Percentiles rank a stretch among this genome's conserved stretches.
These are phyloP conservation scores for Acacia pycnantha DNA, from an alignment of 331 rosid genomes.

Conservation along the genomic window DNA sequence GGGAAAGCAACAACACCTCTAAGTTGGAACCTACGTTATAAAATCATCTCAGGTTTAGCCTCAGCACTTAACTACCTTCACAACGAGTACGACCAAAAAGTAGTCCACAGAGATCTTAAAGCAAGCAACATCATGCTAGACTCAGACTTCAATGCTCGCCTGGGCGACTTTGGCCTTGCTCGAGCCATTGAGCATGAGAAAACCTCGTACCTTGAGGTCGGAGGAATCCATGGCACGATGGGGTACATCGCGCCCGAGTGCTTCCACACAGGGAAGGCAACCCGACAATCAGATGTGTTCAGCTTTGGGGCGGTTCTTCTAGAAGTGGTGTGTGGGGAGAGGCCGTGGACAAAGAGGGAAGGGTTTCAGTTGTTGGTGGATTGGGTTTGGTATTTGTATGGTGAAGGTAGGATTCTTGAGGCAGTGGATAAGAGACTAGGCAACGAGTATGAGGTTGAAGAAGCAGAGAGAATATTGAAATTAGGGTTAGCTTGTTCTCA, in stretches of 20 bases:
- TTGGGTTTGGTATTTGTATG: conserved; percentile 77
- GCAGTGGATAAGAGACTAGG: conserved; percentile 60
- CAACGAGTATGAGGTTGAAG: conserved; percentile 47
- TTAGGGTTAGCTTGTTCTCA: conserved; percentile 74
- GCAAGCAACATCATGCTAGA: conserved; percentile 83
- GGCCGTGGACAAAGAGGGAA: conserved; percentile 57
- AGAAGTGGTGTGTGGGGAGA: conserved; percentile 67
- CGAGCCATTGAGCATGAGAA: conserved; percentile 70
- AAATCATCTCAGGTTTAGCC: conserved; percentile 64
- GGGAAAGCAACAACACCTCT: conserved; percentile 36
- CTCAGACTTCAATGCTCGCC: conserved; percentile 60
- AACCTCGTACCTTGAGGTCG: conserved; percentile 61
- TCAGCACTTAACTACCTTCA: conserved; percentile 72
- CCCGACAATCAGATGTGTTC: conserved; percentile 62
- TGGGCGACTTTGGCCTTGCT: conserved; percentile 76
- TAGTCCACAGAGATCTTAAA: conserved; percentile 74
- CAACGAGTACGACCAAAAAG: conserved; percentile 72
- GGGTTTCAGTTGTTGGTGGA: conserved; percentile 57
- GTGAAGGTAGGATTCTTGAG: conserved; percentile 44
- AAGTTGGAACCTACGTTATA: conserved; percentile 63
- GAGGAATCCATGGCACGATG: conserved; percentile 67
- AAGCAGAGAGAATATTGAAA: conserved; percentile 60
- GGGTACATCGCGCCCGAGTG: conserved; percentile 88
- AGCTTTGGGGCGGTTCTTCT: conserved; percentile 70
- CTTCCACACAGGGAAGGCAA: conserved; percentile 75